Base-by-base conservation (phyloP, 345 rosid genomes). In the Cardiospermum halicacabum region DNA sequence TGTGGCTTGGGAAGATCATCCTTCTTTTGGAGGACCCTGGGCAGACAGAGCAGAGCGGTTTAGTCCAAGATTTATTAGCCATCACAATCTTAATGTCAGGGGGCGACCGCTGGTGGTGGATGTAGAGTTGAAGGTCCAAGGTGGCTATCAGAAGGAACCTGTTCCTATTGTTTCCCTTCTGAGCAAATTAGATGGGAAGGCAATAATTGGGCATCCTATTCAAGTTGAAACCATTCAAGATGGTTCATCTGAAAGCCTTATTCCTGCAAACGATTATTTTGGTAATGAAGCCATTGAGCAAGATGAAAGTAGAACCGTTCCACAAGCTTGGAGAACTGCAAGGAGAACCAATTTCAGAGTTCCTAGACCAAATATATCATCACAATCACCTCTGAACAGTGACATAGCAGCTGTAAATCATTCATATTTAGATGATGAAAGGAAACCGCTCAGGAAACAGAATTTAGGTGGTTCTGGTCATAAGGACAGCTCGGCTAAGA, bases 281-380 rank as follows among this genome's bases (percentile, higher is more conserved):
- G 69, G 83, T 31, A 72, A 76, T 60, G 89, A 78, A 70, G 72
- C 76, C 65, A 65, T 78, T 49, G 79, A 82, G 69, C 75, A 70
- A 61, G 88, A 81, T 56, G 85, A 80, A 60, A 71, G 60, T 60
- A 72, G 72, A 36, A 67, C 81, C 28, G 85, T 89, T 53, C 79
- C 88, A 56, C 81, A 88, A 25, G 89, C 92, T 5, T 89, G 99
- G 98, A 85, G 86, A 79, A 95, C 99, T 34, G 98, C 97, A 18
- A 83, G 92, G 69, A 83, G 99, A 68, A 87, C 88, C 37, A 91
- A 80, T 70, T 82, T 84, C 54, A 82, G 99, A 74, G 81, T 84
- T 50, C 98, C 90, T 32, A 92, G 96, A 48, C 77, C 85, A 32
- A 82, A 78, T 31, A 75, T 75, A 53, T 71, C 83, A 27, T 59